Percentiles rank a stretch among this genome's conserved stretches.
These are phyloP conservation scores for Eucalyptus pauciflora DNA, from an alignment of 345 rosid genomes.

Conservation along the genomic window DNA sequence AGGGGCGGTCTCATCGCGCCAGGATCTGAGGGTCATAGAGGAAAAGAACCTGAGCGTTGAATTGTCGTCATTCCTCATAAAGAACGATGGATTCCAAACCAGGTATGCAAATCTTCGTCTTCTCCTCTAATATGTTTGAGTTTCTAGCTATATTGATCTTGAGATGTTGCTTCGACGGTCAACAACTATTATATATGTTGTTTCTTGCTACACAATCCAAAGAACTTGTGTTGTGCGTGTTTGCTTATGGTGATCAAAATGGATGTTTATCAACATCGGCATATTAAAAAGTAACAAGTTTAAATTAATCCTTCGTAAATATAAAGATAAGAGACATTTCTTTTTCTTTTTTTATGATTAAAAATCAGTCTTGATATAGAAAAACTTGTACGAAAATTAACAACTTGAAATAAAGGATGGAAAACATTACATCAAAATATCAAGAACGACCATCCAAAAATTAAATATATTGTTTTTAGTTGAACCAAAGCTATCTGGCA, in stretches of 20 bases:
- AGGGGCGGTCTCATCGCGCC: accelerated
- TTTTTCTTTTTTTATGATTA: neutral
- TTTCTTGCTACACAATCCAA: neutral
- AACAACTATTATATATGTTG: neutral
- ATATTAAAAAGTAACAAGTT: neutral
- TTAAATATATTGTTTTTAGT: neutral
- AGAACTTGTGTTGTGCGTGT: neutral
- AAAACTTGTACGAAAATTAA: neutral
- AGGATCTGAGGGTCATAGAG: too few relatives aligned
- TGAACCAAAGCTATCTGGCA: neutral
- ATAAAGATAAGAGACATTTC: neutral
- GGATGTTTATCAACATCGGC: neutral
- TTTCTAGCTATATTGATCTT: too few relatives aligned
- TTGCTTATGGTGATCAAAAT: neutral
- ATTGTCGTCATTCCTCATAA: too few relatives aligned
- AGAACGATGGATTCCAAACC: too few relatives aligned
- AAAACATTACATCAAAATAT: neutral
- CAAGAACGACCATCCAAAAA: neutral
- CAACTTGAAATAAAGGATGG: neutral
- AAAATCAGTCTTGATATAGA: neutral
- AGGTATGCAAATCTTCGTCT: accelerated
- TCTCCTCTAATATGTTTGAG: too few relatives aligned
- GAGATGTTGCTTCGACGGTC: accelerated
- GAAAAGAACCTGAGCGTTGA: too few relatives aligned
- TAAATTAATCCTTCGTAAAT: neutral